These are phyloP conservation scores for Alternaria rosae DNA, from an alignment of 2,329 filamentous ascomycete genomes.

Conservation along the genomic window DNA sequence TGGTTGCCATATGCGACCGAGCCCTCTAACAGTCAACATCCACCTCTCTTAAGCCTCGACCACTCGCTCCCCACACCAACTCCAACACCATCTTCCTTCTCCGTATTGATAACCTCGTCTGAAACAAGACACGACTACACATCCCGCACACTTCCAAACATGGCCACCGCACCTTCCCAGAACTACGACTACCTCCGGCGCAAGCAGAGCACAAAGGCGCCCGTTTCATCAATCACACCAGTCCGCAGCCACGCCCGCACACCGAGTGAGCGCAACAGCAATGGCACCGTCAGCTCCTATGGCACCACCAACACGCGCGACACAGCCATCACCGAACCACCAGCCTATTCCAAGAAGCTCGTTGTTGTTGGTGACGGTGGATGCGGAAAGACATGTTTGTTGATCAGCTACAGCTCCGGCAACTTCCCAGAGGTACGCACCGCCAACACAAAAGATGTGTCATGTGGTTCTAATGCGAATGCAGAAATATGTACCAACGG, in stretches of 20 bases:
- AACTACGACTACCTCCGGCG: slow-evolving; percentile 66
- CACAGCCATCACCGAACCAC: slow-evolving; percentile 88
- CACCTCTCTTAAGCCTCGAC: slow-evolving; percentile 23
- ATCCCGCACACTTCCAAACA: slow-evolving; percentile 14
- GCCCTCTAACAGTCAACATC: slow-evolving; percentile 27
- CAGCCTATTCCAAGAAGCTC: slow-evolving; percentile 97
- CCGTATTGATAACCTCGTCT: slow-evolving; percentile 37
- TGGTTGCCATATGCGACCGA: slow-evolving; percentile 29
- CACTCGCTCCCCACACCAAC: slow-evolving; percentile 19
- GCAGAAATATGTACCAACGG: slow-evolving; percentile 99
- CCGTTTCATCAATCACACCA: slow-evolving; percentile 44
- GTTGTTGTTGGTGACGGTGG: slow-evolving; percentile 98
- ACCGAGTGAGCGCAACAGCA: slow-evolving; percentile 74
- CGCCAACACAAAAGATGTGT: not conserved
- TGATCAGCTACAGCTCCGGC: slow-evolving; percentile 98
- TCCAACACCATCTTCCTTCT: slow-evolving; percentile 24
- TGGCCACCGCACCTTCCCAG: slow-evolving; percentile 45
- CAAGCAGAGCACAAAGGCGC: slow-evolving; percentile 59
- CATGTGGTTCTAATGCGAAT: slow-evolving; percentile 12
- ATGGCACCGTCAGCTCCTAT: slow-evolving; percentile 88
- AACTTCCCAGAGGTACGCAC: slow-evolving; percentile 91
- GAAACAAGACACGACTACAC: slow-evolving; percentile 5
- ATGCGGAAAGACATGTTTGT: slow-evolving; percentile 96
- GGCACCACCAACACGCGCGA: slow-evolving; percentile 78
- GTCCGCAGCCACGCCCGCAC: slow-evolving; percentile 57